Percentiles rank a stretch among this genome's conserved stretches.
phyloP scores from a whole-genome alignment of 2,329 filamentous ascomycete genomes.

The Rasamsonia emersonii region DNA sequence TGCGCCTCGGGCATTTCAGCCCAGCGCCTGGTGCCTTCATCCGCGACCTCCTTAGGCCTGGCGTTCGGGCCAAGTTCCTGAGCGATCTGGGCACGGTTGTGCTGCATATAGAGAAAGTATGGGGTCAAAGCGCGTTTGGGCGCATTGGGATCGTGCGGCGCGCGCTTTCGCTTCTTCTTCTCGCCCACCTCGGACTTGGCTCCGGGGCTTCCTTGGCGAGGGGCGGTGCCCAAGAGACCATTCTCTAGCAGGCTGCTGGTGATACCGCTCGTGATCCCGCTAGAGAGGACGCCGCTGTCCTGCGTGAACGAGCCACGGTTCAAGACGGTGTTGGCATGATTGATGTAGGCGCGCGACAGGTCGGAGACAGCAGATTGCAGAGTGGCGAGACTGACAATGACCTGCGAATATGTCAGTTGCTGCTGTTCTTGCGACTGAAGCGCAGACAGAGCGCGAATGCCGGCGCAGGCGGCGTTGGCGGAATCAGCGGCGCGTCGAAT shows the following conservation, averaged over 20 bases:
- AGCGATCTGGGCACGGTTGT: conserved; percentile 73
- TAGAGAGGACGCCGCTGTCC: conserved; percentile 40
- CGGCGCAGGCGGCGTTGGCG: conserved; percentile 7
- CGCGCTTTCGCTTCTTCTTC: conserved; percentile 87
- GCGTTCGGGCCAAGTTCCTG: conserved; percentile 65
- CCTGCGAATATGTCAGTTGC: conserved; percentile 42
- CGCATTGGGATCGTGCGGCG: conserved; percentile 79
- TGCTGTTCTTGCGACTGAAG: conserved; percentile 2
- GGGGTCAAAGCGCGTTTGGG: conserved; percentile 90
- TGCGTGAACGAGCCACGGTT: conserved; percentile 49
- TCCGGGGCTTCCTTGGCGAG: conserved; percentile 28
- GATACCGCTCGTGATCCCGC: conserved; percentile 35
- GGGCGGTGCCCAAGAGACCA: conserved; percentile 29
- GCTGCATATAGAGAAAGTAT: conserved; percentile 91
- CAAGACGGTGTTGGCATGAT: conserved; percentile 78
- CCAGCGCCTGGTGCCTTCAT: conserved; percentile 83
- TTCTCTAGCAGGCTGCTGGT: conserved; percentile 37
- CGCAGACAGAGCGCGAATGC: conserved; percentile 5
- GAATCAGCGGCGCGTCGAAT: conserved; percentile 6
- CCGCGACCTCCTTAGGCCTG: conserved; percentile 77
- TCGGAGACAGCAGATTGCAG: conserved; percentile 72
- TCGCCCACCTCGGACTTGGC: conserved; percentile 45
- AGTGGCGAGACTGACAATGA: conserved; percentile 67
- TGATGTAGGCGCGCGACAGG: conserved; percentile 74
- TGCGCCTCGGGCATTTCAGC: conserved; percentile 63